Percentiles rank a stretch among this genome's conserved stretches.
Evolutionary conservation across 257 asterid genomes (phyloP).

Genomic region (Ehretia macrophylla): DNA sequence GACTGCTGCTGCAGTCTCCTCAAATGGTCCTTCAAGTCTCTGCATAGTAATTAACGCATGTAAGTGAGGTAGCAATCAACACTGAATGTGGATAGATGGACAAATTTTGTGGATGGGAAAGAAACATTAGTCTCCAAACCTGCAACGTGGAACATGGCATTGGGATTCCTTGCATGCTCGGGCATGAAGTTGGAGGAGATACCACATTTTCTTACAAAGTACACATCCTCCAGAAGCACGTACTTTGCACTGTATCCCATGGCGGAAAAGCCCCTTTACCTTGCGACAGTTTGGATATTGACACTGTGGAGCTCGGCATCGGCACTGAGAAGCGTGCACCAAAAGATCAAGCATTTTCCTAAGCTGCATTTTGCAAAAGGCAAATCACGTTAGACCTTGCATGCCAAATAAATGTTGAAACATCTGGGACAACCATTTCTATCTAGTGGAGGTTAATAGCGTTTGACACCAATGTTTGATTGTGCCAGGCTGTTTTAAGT

Average conservation of each 20-base stretch:
- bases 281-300: slow-evolving; percentile 87
- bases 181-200: slow-evolving; percentile 94
- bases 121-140: slow-evolving; percentile 38
- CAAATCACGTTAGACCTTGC: slow-evolving; percentile 19
- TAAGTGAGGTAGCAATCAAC: no score
- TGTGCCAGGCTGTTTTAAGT: no score
- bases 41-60: slow-evolving; percentile 17
- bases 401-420: background rate
- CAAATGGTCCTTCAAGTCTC: slow-evolving; percentile 64
- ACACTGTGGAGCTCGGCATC: slow-evolving; percentile 68
- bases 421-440: no score
- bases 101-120: background rate
- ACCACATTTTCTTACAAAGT: slow-evolving; percentile 96
- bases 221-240: slow-evolving; percentile 95
- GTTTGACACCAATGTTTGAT: no score
- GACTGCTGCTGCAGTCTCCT: slow-evolving; percentile 71
- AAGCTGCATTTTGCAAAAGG: slow-evolving; percentile 49
- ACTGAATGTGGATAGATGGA: background rate
- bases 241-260: slow-evolving; percentile 67
- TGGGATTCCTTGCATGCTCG: slow-evolving; percentile 93
- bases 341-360: slow-evolving; percentile 96
- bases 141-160: slow-evolving; percentile 97
- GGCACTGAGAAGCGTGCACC: slow-evolving; percentile 96
- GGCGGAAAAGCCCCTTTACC: slow-evolving; percentile 98
- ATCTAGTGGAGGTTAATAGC: no score